Base-by-base conservation (phyloP, 1,139 yeast genomes). In the Kodamaea plutei region DNA sequence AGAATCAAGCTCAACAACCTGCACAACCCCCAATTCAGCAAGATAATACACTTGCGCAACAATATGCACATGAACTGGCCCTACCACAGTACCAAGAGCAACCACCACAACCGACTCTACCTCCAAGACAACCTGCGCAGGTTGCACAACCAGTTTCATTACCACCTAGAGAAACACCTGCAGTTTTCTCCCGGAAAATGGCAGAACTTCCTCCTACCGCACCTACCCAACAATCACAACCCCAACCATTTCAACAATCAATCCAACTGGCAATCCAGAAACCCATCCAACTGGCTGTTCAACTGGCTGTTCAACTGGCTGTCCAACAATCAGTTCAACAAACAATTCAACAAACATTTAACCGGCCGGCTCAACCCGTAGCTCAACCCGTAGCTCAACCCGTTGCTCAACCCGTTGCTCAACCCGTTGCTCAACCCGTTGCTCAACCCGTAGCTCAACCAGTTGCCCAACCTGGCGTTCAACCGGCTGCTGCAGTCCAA, bases 141-240 rank as follows among this genome's bases (percentile, higher is more conserved):
- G 9, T 7, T 17, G 20, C 20, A 17, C n/a, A n/a, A n/a, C 24
- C 29, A 6, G 29, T 13, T 14, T 15, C 29, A 2, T 13, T 20
- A 20, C 20, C 50, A 23, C 24, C 26, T 15, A 39, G 26, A 20
- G 34, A 25, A 17, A 17, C 7, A 7, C 9, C 20, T 17, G 8
- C n/a, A n/a, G n/a, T n/a, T n/a, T n/a, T n/a, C n/a, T n/a, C n/a
- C n/a, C n/a, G n/a, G n/a, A n/a, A n/a, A n/a, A n/a, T n/a, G n/a
- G n/a, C n/a, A n/a, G n/a, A n/a, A n/a, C n/a, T n/a, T n/a, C n/a
- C n/a, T n/a, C n/a, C n/a, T n/a, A n/a, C n/a, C n/a, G n/a, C n/a
- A n/a, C n/a, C n/a, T n/a, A n/a, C n/a, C n/a, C n/a, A n/a, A n/a
- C n/a, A n/a, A n/a, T n/a, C n/a, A n/a, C n/a, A n/a, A n/a, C n/a